These are phyloP conservation scores for Tanacetum coccineum DNA, from an alignment of 129 eudicot species.

Conservation along the genomic window DNA sequence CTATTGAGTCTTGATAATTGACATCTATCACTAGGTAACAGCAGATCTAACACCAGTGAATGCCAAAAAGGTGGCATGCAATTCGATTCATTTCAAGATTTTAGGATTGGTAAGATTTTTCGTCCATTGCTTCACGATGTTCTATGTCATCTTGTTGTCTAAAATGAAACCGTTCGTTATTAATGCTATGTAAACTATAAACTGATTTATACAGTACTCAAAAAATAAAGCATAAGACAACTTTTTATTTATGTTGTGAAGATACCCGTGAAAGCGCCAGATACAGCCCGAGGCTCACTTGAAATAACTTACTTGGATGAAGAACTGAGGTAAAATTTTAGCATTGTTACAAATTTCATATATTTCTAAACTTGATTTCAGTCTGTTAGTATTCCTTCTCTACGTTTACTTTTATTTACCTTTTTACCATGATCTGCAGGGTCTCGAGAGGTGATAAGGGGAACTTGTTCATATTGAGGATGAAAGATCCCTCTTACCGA, in stretches of 20 bases:
- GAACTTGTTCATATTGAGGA: conserved; percentile 59
- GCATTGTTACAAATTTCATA: neutral
- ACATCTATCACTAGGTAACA: conserved; percentile 43
- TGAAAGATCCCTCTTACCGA: conserved; percentile 61
- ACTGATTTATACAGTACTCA: neutral
- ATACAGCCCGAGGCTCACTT: conserved; percentile 62
- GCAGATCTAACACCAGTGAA: conserved; percentile 65
- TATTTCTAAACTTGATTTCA: neutral
- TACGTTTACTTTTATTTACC: neutral
- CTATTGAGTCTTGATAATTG: neutral
- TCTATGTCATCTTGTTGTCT: neutral
- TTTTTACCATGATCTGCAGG: conserved; percentile 33
- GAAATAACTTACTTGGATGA: conserved; percentile 80
- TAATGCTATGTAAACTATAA: neutral
- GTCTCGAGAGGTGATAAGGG: conserved; percentile 70
- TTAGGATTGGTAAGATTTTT: conserved; percentile 48
- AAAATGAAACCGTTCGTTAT: neutral
- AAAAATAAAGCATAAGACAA: neutral
- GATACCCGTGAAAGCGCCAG: conserved; percentile 61
- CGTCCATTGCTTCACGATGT: neutral
- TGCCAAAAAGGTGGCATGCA: conserved; percentile 57
- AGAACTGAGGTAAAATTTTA: conserved; percentile 47
- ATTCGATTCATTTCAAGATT: conserved; percentile 64
- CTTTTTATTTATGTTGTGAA: conserved; percentile 2
- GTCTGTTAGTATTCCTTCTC: no score